Conservation (phyloP, 2,329 filamentous ascomycete species). For the Claviceps arundinis region DNA sequence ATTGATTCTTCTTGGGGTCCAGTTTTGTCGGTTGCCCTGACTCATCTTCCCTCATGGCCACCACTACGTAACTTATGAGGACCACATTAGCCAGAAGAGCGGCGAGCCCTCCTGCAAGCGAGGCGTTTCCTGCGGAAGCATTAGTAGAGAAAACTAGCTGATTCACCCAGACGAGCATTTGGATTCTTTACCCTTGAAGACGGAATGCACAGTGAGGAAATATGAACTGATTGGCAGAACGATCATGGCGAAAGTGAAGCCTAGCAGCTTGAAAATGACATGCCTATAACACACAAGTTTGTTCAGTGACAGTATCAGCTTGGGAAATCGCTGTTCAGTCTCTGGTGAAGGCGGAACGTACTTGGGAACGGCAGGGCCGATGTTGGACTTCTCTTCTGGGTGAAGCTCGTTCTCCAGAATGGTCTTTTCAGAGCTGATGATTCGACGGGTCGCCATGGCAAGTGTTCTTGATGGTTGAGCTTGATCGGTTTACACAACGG, state of each 20-base stretch:
- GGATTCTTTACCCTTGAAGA: conserved; percentile 57
- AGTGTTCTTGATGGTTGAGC: background rate
- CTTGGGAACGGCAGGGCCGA: conserved; percentile 71
- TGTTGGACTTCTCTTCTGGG: conserved; percentile 50
- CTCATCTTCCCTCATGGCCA: conserved; percentile 80
- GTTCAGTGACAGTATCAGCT: background rate
- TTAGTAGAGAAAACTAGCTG: background rate
- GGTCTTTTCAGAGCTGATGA: conserved; percentile 51
- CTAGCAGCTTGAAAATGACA: conserved; percentile 81
- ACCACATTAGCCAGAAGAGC: conserved; percentile 88
- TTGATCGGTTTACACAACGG: background rate
- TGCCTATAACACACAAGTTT: conserved; percentile 32
- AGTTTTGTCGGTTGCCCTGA: conserved; percentile 27
- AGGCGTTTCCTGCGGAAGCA: conserved; percentile 58
- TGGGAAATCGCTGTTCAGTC: background rate
- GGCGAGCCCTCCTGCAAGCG: conserved; percentile 71
- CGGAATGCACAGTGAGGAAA: conserved; percentile 60
- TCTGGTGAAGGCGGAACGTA: conserved; percentile 23
- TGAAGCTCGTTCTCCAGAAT: conserved; percentile 47
- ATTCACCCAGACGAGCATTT: background rate
- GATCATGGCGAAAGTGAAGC: conserved; percentile 87
- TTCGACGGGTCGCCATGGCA: conserved; percentile 58
- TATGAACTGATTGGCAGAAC: conserved; percentile 77
- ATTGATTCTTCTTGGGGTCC: conserved; percentile 38
- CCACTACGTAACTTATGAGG: conserved; percentile 76